Evolutionary conservation across 2,329 filamentous ascomycete species (phyloP), one percentile per base, ranked within the genome.

Genomic region (Sporothrix euskadiensis): DNA sequence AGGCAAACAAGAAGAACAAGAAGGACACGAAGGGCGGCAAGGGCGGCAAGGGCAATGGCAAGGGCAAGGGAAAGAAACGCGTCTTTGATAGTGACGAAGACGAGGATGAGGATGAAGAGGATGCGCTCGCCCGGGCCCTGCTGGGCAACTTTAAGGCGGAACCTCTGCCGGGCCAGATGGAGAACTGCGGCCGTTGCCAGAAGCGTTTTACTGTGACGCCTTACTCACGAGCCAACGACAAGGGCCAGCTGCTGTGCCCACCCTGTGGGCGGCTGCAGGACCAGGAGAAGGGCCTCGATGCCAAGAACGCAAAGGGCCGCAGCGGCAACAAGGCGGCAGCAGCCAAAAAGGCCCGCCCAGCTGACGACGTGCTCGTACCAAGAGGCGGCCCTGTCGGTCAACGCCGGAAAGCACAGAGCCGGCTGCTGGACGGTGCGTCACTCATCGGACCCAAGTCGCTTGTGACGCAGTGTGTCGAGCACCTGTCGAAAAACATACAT

Each of bases 181-280:
- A 92, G 76, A 94, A 97, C 77, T 98, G 95, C 80, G 94, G 92
- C 75, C 83, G 90, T 3, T 98, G 95, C 81, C 86, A 88, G 59
- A 97, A 96, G 80, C 90, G 94, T 52, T 98, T 98, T 79, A 97
- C 94, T 0, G 94, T 98, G 61, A 98, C 95, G 0, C 88, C 93
- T 0, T 98, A 98, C 83, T 94, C 92, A 75, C 91, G 94, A 76
- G 88, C 90, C 39, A 94, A 92, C 0, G 92, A 93, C 0, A 86
- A 91, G n/a, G 94, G 94, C 4, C 32, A 61, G 72, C 84, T 98
- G n/a, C 85, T 98, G 1, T 98, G 95, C 80, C 86, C 87, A 3
- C 89, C 92, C 30, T 98, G 95, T 79, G 92, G 93, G 30, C 94
- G 92, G 78, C 88, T 93, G 75, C 81, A 92, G 69, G 88, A 88